Base-by-base conservation (phyloP, 2,329 filamentous ascomycete genomes). In the Trichophyton simii region DNA sequence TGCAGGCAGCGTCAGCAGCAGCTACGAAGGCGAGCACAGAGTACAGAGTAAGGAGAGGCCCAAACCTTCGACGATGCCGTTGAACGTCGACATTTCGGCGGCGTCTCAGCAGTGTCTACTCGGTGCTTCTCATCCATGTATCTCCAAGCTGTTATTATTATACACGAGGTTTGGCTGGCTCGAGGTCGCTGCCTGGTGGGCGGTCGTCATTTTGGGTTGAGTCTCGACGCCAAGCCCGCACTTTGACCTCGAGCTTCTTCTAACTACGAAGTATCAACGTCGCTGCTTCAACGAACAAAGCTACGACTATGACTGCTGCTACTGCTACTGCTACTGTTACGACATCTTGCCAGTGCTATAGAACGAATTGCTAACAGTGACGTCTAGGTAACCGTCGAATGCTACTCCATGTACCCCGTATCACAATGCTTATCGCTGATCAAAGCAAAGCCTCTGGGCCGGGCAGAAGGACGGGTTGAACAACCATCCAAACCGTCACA, bases 31-130 rank as follows among this genome's bases (percentile, higher is more conserved):
- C 20, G 13, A 15, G 20, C 13, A 13, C 1, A 38, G 20, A 44
- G 3, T 15, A 13, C 0, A 38, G 20, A 44, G 3, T n/a, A 6
- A 60, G 67, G 57, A 59, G 68, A 69, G 69, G 66, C 68, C 68
- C 65, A 58, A 59, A 68, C 69, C 69, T 66, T 68, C 65, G 28
- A 72, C 60, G 42, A 71, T 63, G 9, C 71, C 71, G 64, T 72
- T 67, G 60, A 72, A 72, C 11, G 70, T 72, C 57, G 70, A 72
- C 70, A 72, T 72, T 22, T 20, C 34, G n/a, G 34, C n/a, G 28
- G 6, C 28, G 28, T 28, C 15, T 34, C 41, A 44, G 15, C 11
- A 13, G 11, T 36, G 11, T 36, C 34, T 36, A 11, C 34, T 36
- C 34, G 11, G 2, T 13, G 34, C 34, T 28, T 36, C 34, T 13